A percentile compares a stretch with the other conserved stretches of the same genome.
Evolutionary conservation across 169 alveolate species (phyloP).

Genomic region (Plasmodium vivax): DNA sequence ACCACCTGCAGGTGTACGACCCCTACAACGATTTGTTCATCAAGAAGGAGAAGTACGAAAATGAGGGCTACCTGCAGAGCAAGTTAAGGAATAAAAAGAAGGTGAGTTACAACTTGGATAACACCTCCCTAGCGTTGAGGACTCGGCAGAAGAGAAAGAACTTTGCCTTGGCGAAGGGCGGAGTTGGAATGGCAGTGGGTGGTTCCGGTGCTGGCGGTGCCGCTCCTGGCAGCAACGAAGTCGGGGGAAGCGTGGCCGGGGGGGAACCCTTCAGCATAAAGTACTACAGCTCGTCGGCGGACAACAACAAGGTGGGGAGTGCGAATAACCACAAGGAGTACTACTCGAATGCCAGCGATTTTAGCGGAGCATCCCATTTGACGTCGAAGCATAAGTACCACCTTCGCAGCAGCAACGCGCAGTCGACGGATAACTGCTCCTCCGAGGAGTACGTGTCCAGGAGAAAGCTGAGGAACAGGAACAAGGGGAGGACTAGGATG

Average conservation of each 20-base stretch:
- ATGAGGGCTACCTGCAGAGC: constrained; percentile 29
- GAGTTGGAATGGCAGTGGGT: background rate
- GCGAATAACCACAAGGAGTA: constrained; percentile 40
- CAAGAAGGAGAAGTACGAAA: constrained; percentile 24
- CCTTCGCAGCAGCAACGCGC: constrained; percentile 57
- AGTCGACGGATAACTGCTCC: constrained; percentile 53
- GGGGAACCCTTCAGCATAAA: constrained; percentile 17
- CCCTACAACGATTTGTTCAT: constrained; percentile 30
- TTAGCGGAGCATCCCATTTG: constrained; percentile 41
- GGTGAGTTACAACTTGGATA: constrained; percentile 63
- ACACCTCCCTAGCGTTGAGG: constrained; percentile 53
- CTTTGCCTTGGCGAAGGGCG: background rate
- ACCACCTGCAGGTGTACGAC: background rate
- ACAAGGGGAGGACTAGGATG: constrained; percentile 9
- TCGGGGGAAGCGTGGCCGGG: background rate
- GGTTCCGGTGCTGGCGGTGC: background rate
- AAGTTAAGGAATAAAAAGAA: constrained; percentile 52
- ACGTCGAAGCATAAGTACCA: constrained; percentile 49
- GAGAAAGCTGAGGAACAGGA: constrained; percentile 9
- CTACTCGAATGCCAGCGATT: constrained; percentile 58
- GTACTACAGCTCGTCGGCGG: constrained; percentile 36
- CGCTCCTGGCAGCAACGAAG: background rate
- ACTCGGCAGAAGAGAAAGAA: background rate
- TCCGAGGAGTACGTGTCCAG: constrained; percentile 47
- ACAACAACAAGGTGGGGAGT: constrained; percentile 12